phyloP scores from a whole-genome alignment of 768 basidiomycete genomes.

The Russula sp. region DNA sequence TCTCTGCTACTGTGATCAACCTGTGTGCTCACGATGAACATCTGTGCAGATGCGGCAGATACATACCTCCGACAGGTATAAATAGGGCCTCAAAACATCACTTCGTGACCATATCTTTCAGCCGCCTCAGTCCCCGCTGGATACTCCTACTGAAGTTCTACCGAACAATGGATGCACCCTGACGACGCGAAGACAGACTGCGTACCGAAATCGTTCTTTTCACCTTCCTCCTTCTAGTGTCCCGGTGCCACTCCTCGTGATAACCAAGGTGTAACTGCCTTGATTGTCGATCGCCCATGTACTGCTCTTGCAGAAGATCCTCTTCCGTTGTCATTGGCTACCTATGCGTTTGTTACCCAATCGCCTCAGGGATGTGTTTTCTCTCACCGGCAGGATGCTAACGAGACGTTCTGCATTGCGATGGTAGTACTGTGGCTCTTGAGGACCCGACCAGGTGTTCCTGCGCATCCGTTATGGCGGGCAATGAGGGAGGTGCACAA shows the following conservation, averaged over 20 bases:
- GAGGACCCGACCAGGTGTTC: conserved; percentile 14
- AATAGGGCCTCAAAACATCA: neutral
- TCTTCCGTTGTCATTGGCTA: conserved; percentile 24
- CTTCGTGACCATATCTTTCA: conserved; percentile 19
- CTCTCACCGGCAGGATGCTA: conserved; percentile 19
- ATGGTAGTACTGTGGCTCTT: neutral
- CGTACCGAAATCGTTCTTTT: conserved; percentile 9
- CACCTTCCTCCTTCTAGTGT: neutral
- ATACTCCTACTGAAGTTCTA: conserved; percentile 16
- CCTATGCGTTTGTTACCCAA: conserved; percentile 9
- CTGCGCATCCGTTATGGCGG: conserved; percentile 16
- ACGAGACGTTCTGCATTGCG: conserved; percentile 7
- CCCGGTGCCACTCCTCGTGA: neutral
- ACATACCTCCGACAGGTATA: conserved; percentile 5
- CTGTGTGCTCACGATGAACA: conserved; percentile 7
- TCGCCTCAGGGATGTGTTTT: neutral
- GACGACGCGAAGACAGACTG: neutral
- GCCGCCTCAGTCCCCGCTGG: conserved; percentile 13
- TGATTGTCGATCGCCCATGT: conserved; percentile 19
- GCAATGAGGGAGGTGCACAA: neutral
- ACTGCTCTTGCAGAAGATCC: conserved; percentile 23
- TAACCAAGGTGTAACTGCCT: conserved; percentile 20
- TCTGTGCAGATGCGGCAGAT: neutral
- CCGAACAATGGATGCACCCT: conserved; percentile 3
- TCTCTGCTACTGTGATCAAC: neutral